A percentile compares a stretch with the other conserved stretches of the same genome.
phyloP scores from a whole-genome alignment of 2,329 filamentous ascomycete genomes.

The Aspergillus hortae region DNA sequence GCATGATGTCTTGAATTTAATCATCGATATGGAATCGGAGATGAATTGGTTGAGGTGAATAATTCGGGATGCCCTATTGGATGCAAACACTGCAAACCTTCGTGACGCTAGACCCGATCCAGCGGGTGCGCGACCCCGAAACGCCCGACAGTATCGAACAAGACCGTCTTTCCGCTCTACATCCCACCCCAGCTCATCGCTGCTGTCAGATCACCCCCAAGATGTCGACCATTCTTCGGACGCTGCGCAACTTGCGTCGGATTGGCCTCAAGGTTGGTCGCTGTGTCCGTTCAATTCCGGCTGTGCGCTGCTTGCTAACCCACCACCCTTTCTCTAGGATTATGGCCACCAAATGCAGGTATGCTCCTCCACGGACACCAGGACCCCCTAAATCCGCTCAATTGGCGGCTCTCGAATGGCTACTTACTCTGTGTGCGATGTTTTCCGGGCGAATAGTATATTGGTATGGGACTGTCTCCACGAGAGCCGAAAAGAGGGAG shows the following conservation, averaged over 20 bases:
- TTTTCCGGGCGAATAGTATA: conserved; percentile 33
- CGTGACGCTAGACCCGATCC: conserved; percentile 22
- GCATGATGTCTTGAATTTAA: no score
- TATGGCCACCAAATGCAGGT: conserved; percentile 91
- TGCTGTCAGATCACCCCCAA: conserved; percentile 36
- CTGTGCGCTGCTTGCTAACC: conserved; percentile 34
- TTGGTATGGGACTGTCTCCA: conserved; percentile 33
- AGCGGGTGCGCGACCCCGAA: conserved; percentile 18
- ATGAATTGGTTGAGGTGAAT: background rate
- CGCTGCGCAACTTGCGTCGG: conserved; percentile 79
- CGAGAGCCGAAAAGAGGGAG: background rate
- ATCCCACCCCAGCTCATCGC: conserved; percentile 10
- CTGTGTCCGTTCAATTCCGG: conserved; percentile 9
- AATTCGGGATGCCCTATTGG: conserved; percentile 1
- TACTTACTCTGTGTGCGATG: conserved; percentile 19
- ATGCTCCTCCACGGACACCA: conserved; percentile 29
- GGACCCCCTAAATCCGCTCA: background rate
- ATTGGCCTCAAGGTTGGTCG: conserved; percentile 75
- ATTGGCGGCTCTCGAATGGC: background rate
- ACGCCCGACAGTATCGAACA: conserved; percentile 4
- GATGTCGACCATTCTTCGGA: conserved; percentile 91
- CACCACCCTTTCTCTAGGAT: conserved; percentile 55
- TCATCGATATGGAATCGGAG: no score
- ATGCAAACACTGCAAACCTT: conserved; percentile 37
- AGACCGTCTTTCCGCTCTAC: conserved; percentile 15